A percentile compares a stretch with the other conserved stretches of the same genome.
These are phyloP conservation scores for Chaetomium strumarium DNA, from an alignment of 2,329 filamentous ascomycete genomes.

Conservation along the genomic window DNA sequence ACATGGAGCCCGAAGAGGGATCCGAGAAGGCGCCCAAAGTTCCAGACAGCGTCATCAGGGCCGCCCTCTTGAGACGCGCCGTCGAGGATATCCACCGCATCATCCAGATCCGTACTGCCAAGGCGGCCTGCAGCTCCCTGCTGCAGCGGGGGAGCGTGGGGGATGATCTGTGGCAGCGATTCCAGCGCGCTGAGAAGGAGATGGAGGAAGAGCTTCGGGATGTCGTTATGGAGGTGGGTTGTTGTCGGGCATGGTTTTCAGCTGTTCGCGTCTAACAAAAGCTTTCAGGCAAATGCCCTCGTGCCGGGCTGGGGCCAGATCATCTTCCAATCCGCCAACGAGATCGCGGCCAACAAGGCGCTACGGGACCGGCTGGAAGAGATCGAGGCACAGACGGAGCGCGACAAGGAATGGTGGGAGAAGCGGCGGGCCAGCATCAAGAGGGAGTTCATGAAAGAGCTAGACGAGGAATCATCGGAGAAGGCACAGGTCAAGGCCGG, in stretches of 20 bases:
- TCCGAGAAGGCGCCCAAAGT: conserved; percentile 63
- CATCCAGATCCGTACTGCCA: conserved; percentile 79
- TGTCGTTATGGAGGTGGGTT: conserved; percentile 78
- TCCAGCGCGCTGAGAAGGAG: conserved; percentile 88
- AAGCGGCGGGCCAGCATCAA: conserved; percentile 69
- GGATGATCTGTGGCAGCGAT: conserved; percentile 92
- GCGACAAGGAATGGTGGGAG: conserved; percentile 91
- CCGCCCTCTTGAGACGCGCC: conserved; percentile 81
- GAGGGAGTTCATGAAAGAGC: conserved; percentile 76
- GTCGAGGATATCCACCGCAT: conserved; percentile 91
- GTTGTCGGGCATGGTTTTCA: neutral
- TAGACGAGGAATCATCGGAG: conserved; percentile 60
- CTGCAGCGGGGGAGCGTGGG: conserved; percentile 88
- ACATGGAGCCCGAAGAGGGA: conserved; percentile 60
- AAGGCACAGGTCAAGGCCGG: conserved; percentile 31
- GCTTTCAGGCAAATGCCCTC: conserved; percentile 78
- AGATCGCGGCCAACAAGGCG: conserved; percentile 80
- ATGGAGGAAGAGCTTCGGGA: conserved; percentile 95
- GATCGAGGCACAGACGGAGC: conserved; percentile 62
- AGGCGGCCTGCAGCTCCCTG: conserved; percentile 77
- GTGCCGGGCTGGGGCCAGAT: conserved; percentile 82
- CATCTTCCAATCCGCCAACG: conserved; percentile 96
- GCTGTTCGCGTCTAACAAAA: neutral
- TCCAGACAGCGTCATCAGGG: conserved; percentile 79
- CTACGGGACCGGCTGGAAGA: conserved; percentile 71